These are phyloP conservation scores for Cucumis melo DNA, from an alignment of 306 rosid species.

Conservation along the genomic window DNA sequence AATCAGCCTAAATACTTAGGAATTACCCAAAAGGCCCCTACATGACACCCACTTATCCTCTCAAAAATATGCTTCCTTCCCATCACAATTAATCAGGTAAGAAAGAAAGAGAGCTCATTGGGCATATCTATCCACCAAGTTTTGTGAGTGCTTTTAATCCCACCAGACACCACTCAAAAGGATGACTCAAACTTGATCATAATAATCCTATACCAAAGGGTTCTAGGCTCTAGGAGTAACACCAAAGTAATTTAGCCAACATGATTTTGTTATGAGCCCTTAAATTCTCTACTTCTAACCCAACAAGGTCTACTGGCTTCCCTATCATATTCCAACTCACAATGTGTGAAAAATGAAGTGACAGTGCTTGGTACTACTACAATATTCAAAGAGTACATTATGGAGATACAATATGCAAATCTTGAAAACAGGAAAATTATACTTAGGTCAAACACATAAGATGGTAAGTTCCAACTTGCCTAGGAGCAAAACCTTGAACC, in stretches of 20 bases:
- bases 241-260: background rate
- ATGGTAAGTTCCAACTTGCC: slow-evolving; percentile 33
- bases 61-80: background rate
- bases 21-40: too few relatives aligned
- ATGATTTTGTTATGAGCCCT: background rate
- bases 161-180: background rate
- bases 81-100: background rate
- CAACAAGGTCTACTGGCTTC: background rate
- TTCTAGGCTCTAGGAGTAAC: background rate
- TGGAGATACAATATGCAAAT: background rate
- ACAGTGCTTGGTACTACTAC: background rate
- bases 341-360: background rate
- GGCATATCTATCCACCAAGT: background rate
- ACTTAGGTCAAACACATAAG: background rate
- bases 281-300: background rate
- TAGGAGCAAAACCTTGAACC: slow-evolving; percentile 85
- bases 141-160: background rate
- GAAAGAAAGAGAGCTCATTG: background rate
- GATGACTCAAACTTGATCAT: background rate
- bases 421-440: background rate
- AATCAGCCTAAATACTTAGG: too few relatives aligned
- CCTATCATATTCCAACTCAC: background rate
- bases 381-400: background rate
- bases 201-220: background rate
- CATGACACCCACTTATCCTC: background rate